Evolutionary conservation across 2,329 filamentous ascomycete genomes (phyloP).

Genomic region (Epichloe uncinata): DNA sequence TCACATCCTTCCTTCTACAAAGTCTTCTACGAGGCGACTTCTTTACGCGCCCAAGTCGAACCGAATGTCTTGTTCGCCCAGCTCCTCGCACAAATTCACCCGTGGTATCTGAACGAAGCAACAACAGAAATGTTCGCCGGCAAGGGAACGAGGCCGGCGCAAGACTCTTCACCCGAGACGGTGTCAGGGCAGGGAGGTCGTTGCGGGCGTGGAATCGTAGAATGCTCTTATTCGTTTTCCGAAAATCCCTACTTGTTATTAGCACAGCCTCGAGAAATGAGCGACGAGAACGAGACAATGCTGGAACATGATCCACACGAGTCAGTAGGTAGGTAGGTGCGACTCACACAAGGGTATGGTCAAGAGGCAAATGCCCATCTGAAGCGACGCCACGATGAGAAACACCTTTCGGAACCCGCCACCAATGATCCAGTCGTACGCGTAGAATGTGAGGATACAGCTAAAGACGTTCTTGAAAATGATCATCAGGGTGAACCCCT

Average conservation of each 20-base stretch:
- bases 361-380: conserved; percentile 61
- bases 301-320: no score
- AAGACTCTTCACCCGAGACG: conserved; percentile 13
- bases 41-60: neutral
- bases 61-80: neutral
- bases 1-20: neutral
- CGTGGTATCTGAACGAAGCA: neutral
- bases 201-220: conserved; percentile 64
- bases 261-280: neutral
- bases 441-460: conserved; percentile 71
- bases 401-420: conserved; percentile 52
- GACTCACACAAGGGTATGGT: conserved; percentile 69
- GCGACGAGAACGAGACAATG: no score
- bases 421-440: conserved; percentile 66
- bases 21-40: neutral
- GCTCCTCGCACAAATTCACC: neutral
- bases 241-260: conserved; percentile 47
- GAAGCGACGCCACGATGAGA: conserved; percentile 58
- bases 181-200: conserved; percentile 43
- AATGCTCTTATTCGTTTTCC: conserved; percentile 67
- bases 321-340: no score
- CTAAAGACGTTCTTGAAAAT: conserved; percentile 94
- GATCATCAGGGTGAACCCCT: conserved; percentile 79
- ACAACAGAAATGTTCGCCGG: neutral
- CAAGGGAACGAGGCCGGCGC: neutral